Percentiles rank a stretch among this genome's conserved stretches.
Evolutionary conservation across 306 rosid genomes (phyloP).

Genomic region (Pyrus bretschneideri): DNA sequence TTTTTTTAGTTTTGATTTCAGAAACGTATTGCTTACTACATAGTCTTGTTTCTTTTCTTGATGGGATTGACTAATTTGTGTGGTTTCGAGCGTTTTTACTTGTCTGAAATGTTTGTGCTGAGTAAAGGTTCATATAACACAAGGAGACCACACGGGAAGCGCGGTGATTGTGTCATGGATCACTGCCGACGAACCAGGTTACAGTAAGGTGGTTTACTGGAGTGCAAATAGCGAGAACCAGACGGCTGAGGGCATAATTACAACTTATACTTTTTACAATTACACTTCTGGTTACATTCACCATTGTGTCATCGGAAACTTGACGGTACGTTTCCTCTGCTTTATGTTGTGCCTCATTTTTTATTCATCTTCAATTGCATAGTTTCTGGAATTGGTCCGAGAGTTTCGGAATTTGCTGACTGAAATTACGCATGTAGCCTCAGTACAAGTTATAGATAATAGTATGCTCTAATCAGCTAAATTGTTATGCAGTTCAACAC

Average conservation of each 20-base stretch:
- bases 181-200: slow-evolving; percentile 49
- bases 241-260: slow-evolving; percentile 22
- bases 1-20: background rate
- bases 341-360: background rate
- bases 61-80: background rate
- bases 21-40: background rate
- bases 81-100: background rate
- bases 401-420: background rate
- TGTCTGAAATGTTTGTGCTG: slow-evolving; percentile 2
- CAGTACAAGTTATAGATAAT: background rate
- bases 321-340: slow-evolving; percentile 17
- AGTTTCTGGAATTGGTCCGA: background rate
- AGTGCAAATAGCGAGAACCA: slow-evolving; percentile 16
- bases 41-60: background rate
- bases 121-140: slow-evolving; percentile 63
- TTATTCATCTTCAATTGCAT: background rate
- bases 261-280: slow-evolving; percentile 40
- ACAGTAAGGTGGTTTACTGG: slow-evolving; percentile 47
- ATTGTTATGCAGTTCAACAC: slow-evolving; percentile 40
- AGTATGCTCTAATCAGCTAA: background rate
- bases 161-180: slow-evolving; percentile 61
- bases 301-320: slow-evolving; percentile 30
- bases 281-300: slow-evolving; percentile 62
- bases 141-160: slow-evolving; percentile 56
- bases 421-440: background rate